A percentile compares a stretch with the other conserved stretches of the same genome.
Evolutionary conservation across 2,329 filamentous ascomycete genomes (phyloP).

Genomic region (Calonectria leucothoes): DNA sequence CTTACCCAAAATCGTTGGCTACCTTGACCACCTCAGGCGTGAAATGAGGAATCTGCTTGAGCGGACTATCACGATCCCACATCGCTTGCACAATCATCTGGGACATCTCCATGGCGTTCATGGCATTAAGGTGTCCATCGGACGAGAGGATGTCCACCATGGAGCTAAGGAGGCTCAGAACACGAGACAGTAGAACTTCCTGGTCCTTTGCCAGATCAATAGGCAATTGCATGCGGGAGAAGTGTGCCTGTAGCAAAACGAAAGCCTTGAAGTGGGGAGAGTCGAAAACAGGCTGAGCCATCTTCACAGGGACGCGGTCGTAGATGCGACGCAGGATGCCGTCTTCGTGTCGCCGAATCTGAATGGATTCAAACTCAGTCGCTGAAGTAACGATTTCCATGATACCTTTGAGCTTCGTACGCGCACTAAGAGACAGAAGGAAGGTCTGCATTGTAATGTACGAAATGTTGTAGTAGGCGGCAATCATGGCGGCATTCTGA

Average conservation of each 20-base stretch:
- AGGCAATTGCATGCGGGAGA: slow-evolving; percentile 95
- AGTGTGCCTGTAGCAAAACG: slow-evolving; percentile 96
- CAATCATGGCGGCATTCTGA: slow-evolving; percentile 97
- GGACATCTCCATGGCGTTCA: slow-evolving; percentile 99
- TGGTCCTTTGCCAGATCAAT: slow-evolving; percentile 97
- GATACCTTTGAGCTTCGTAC: slow-evolving; percentile 96
- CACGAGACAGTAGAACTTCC: slow-evolving; percentile 85
- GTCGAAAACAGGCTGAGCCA: slow-evolving; percentile 86
- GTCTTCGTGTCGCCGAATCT: slow-evolving; percentile 94
- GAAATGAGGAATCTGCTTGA: slow-evolving; percentile 99
- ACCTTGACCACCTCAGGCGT: slow-evolving; percentile 84
- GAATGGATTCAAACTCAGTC: slow-evolving; percentile 94
- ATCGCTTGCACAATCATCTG: slow-evolving; percentile 99
- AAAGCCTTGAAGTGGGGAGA: slow-evolving; percentile 99
- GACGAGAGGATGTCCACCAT: slow-evolving; percentile 96
- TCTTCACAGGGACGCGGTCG: slow-evolving; percentile 94
- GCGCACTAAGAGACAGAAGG: slow-evolving; percentile 86
- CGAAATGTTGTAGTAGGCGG: slow-evolving; percentile 98
- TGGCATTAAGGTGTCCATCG: slow-evolving; percentile 95
- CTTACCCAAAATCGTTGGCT: slow-evolving; percentile 80
- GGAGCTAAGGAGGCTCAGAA: slow-evolving; percentile 88
- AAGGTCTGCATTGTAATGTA: slow-evolving; percentile 99
- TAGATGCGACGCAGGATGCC: slow-evolving; percentile 90
- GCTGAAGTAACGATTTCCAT: slow-evolving; percentile 97
- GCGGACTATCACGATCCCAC: slow-evolving; percentile 97